Evolutionary conservation across 208 protist genomes (phyloP).

Genomic region (Trypanosoma lewisi): DNA sequence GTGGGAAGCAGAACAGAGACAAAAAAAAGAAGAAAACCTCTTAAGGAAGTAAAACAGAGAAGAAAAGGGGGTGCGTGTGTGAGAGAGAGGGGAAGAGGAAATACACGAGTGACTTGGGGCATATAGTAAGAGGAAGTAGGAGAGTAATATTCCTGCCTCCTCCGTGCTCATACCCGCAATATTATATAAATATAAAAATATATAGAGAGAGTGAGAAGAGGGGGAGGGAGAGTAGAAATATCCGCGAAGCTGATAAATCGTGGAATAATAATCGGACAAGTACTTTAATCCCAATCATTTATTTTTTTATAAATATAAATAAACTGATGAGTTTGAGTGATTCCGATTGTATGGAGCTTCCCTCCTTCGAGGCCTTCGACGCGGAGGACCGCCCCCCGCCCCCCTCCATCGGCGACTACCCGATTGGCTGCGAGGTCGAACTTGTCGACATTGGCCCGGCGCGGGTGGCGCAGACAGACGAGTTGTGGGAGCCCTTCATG

Average conservation of each 20-base stretch:
- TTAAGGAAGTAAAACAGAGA: not conserved
- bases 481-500: constrained; percentile 76
- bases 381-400: constrained; percentile 64
- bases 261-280: no score
- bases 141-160: no score
- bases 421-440: constrained; percentile 80
- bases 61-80: no score
- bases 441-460: constrained; percentile 74
- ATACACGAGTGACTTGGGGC: no score
- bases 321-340: no score
- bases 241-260: no score
- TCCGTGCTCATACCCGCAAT: no score
- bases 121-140: no score
- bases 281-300: no score
- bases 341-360: constrained; percentile 49
- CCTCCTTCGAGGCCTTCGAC: constrained; percentile 74
- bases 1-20: not conserved
- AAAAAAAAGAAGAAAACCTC: not conserved
- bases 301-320: no score
- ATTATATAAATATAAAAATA: not conserved
- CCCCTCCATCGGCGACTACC: constrained; percentile 77
- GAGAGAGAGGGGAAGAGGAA: no score
- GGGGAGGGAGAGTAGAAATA: not conserved
- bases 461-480: constrained; percentile 54
- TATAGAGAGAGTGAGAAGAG: not conserved